Base-by-base conservation (phyloP, 768 basidiomycete species). In the Pleurotus tuoliensis region DNA sequence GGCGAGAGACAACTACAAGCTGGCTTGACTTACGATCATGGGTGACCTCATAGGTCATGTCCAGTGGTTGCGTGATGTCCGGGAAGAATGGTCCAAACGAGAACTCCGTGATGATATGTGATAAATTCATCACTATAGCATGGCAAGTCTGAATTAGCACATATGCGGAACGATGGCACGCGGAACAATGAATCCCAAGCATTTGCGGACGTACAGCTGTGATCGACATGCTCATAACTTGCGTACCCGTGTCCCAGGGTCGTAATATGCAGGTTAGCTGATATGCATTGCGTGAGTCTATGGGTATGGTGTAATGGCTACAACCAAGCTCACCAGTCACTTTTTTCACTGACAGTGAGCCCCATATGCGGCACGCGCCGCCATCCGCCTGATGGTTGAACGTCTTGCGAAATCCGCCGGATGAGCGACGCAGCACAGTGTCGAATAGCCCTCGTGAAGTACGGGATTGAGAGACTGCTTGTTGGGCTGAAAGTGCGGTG, bases 41-140 rank as follows among this genome's bases (percentile, higher is more conserved):
- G 0, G 90, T 80, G 0, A 86, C 63, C 68, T 96, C 90, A 58
- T 90, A 90, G 1, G 92, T 90, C 67, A 93, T 86, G 66, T 98
- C 96, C 40, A 99, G 80, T 0, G 96, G 96, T 68, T 99, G 96
- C 0, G 84, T 82, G 49, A 99, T 98, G 44, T 94, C 89, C 2
- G 96, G 96, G 77, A 97, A 98, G 75, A 89, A 87, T 2, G 94
- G 91, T 1, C 96, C 96, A 61, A 98, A 98, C 0, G 94, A 97
- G 68, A 98, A 97, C 70, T 99, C 96, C 52, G 87, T 87, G 65
- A 98, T 94, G 60, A 97, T 86, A 75, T 98, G 96, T 2, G 92
- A 94, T 37, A 99, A 81, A 66, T 99, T 99, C 92, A 98, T 94
- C 62, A 87, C 94, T 96, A 47, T 8, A 47, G 0, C 30, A 34